Evolutionary conservation across 2,329 filamentous ascomycete species (phyloP), one percentile per base, ranked within the genome.

Genomic region (Microthyrium microscopicum): DNA sequence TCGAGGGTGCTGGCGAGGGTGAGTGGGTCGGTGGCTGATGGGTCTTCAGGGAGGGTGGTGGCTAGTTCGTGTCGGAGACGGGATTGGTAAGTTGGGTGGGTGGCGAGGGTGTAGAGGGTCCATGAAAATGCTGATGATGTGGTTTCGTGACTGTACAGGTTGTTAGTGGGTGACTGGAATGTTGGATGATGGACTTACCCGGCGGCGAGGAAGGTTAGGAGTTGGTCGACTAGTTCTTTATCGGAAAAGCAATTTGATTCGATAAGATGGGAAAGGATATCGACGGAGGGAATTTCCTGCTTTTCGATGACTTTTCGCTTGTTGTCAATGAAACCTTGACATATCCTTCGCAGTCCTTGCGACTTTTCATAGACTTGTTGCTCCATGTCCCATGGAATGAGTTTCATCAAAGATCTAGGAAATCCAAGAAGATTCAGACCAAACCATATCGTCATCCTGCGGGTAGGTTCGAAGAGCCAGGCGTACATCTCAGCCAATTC

Each of bases 121-220:
- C 79, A 87, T n/a, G 74, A 77, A 48, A 89, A 62, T 13, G 79
- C 66, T 1, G 73, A 68, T 1, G 81, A 72, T 0, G 79, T 85
- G 1, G 81, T 87, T 55, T 87, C 79, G 51, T 87, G 81, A 5
- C 58, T 53, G 29, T 18, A 2, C 9, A 18, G 26, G 28, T 11
- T 34, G 21, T 8, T 19, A 7, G n/a, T n/a, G 27, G 5, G 2
- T 5, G 9, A 13, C 9, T 28, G 17, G 7, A 4, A 16, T 18
- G 17, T 9, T 5, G 11, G 5, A 13, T 22, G 7, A 30, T 17
- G 13, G 12, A 48, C 58, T 40, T 48, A 66, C 60, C 64, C 65
- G 3, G 65, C 64, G 3, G 66, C 66, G 4, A 71, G 45, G 41
- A 69, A 69, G 0, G 67, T 72, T 18, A 72, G 46, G 2, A 70